Percentiles rank a stretch among this genome's conserved stretches.
Evolutionary conservation across 2,329 filamentous ascomycete genomes (phyloP).

Genomic region (Lasiodiplodia sp.): DNA sequence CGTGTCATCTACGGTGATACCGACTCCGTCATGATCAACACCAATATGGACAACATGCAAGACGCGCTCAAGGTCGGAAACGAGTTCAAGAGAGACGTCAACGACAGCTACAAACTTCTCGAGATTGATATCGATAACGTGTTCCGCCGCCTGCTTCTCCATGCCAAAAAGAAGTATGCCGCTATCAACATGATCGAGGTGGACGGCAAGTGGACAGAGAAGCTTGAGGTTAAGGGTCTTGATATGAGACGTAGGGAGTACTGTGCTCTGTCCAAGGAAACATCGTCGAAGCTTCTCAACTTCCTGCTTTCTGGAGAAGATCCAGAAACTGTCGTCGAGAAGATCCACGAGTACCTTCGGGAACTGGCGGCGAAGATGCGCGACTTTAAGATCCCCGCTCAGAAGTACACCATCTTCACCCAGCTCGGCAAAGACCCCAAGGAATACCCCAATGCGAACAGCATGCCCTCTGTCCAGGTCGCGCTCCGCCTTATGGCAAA

Average conservation of each 20-base stretch:
- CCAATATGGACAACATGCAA: conserved; percentile 90
- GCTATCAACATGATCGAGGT: conserved; percentile 92
- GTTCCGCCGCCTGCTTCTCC: conserved; percentile 89
- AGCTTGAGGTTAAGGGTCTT: conserved; percentile 96
- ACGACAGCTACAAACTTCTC: conserved; percentile 87
- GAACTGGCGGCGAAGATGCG: conserved; percentile 89
- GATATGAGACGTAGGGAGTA: conserved; percentile 99
- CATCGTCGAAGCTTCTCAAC: conserved; percentile 86
- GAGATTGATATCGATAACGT: conserved; percentile 99
- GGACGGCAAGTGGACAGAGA: conserved; percentile 88
- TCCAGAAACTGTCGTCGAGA: conserved; percentile 82
- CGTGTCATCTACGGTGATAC: conserved; percentile 99
- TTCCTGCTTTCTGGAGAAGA: conserved; percentile 95
- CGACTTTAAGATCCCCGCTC: conserved; percentile 73
- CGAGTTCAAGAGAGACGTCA: conserved; percentile 94
- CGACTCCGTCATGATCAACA: conserved; percentile 99
- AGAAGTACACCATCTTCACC: conserved; percentile 97
- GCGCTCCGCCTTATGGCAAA: conserved; percentile 86
- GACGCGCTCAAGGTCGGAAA: conserved; percentile 91
- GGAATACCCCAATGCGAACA: conserved; percentile 92
- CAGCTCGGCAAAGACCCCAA: conserved; percentile 94
- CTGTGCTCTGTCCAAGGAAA: conserved; percentile 93
- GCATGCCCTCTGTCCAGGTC: conserved; percentile 97
- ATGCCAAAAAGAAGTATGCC: conserved; percentile 99
- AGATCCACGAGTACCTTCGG: conserved; percentile 91